Evolutionary conservation across 768 basidiomycete genomes (phyloP).

Genomic region (Dioszegia aurantiaca): DNA sequence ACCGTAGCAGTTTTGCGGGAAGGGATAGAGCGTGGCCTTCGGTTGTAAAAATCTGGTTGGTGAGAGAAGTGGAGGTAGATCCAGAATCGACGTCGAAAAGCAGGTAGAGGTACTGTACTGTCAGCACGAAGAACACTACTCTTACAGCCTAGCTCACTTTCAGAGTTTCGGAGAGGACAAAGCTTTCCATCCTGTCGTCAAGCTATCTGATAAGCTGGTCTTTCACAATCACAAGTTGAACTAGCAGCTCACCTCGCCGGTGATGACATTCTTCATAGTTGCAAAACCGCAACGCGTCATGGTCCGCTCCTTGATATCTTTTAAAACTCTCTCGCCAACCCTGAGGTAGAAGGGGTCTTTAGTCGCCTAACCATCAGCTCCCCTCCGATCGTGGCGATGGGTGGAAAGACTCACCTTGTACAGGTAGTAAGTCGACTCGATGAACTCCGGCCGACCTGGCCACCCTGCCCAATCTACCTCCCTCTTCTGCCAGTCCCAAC

Average conservation of each 20-base stretch:
- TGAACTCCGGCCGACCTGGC: constrained; percentile 64
- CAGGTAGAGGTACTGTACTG: constrained; percentile 77
- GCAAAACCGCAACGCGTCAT: constrained; percentile 84
- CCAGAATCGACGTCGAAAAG: constrained; percentile 63
- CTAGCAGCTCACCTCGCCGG: constrained; percentile 41
- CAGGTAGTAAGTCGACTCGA: constrained; percentile 94
- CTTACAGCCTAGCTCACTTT: constrained; percentile 59
- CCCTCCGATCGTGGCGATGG: not conserved
- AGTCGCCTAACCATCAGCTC: constrained; percentile 65
- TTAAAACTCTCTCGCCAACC: constrained; percentile 77
- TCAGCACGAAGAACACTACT: not conserved
- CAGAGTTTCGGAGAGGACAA: constrained; percentile 86
- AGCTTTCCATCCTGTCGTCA: constrained; percentile 96
- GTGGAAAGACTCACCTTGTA: constrained; percentile 58
- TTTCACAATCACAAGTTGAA: not conserved
- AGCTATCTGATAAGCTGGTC: constrained; percentile 57
- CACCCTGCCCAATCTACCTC: constrained; percentile 49
- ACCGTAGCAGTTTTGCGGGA: constrained; percentile 59
- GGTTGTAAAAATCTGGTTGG: constrained; percentile 88
- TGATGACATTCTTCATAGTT: constrained; percentile 72
- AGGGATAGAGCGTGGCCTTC: constrained; percentile 86
- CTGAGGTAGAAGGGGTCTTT: constrained; percentile 88
- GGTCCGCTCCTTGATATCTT: constrained; percentile 69
- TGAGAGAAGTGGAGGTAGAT: constrained; percentile 63
- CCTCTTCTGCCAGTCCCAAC: constrained; percentile 72